A percentile compares a stretch with the other conserved stretches of the same genome.
These are phyloP conservation scores for Pseudomonodictys pantanalensis DNA, from an alignment of 495 filamentous ascomycete species.

Conservation along the genomic window DNA sequence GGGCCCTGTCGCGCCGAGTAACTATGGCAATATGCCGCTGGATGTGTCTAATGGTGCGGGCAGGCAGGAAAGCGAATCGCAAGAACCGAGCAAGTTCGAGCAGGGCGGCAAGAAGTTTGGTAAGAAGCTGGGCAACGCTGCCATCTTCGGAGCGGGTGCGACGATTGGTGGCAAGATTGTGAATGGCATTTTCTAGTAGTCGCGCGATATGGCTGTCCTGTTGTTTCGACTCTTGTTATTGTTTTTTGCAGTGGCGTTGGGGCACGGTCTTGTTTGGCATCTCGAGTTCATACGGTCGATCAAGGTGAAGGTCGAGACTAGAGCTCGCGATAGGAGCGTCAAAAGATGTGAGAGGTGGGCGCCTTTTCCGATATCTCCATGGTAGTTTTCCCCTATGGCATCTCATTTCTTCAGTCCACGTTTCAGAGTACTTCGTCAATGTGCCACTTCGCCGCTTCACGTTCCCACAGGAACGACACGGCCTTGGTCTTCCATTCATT, in stretches of 20 bases:
- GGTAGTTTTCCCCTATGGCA: too few species aligned
- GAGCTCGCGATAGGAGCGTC: background rate
- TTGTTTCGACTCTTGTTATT: background rate
- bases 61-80: constrained; percentile 36
- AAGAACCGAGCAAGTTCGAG: constrained; percentile 48
- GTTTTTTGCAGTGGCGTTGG: background rate
- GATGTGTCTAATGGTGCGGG: constrained; percentile 38
- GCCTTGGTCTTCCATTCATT: too few species aligned
- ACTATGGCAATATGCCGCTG: constrained; percentile 49
- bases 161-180: constrained; percentile 90
- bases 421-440: too few species aligned
- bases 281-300: background rate
- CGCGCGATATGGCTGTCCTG: background rate
- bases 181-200: constrained; percentile 76
- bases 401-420: too few species aligned
- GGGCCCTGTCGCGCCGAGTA: constrained; percentile 36
- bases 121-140: constrained; percentile 67
- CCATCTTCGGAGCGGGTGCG: constrained; percentile 65
- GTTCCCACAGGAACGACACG: too few species aligned
- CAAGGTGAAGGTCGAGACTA: background rate
- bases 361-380: too few species aligned
- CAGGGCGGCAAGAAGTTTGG: constrained; percentile 70
- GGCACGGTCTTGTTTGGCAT: background rate
- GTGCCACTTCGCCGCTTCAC: too few species aligned
- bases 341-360: too few species aligned